A percentile compares a stretch with the other conserved stretches of the same genome.
Conservation (phyloP, 331 rosid species). For the Dryas integrifolia region DNA sequence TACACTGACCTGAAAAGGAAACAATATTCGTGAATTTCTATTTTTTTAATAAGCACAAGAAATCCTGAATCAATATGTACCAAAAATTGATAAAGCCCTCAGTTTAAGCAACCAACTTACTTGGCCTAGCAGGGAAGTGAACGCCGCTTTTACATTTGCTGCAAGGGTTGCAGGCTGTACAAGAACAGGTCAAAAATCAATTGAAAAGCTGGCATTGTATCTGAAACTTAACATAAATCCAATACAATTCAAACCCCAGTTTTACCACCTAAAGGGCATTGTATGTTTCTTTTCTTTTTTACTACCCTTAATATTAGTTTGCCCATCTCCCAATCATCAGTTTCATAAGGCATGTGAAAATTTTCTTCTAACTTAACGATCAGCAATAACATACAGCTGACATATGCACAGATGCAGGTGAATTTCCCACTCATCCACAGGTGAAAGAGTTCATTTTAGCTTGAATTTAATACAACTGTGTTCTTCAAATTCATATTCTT, state of each 20-base stretch:
- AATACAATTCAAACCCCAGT: conserved; percentile 1
- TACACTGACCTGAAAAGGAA: conserved; percentile 72
- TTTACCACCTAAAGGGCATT: background rate
- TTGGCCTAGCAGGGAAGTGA: conserved; percentile 91
- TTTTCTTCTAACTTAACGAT: background rate
- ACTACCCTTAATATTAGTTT: background rate
- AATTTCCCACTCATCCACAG: conserved; percentile 1
- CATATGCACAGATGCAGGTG: background rate
- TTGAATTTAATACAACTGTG: background rate
- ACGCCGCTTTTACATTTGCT: conserved; percentile 76
- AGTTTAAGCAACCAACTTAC: conserved; percentile 53
- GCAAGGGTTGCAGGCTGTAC: conserved; percentile 81
- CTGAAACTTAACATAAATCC: conserved; percentile 1
- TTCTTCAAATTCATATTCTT: background rate
- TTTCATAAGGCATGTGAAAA: background rate
- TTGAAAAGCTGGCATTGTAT: conserved; percentile 1
- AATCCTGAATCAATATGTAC: conserved; percentile 20
- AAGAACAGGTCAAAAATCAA: conserved; percentile 19
- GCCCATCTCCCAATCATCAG: background rate
- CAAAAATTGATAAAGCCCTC: conserved; percentile 23
- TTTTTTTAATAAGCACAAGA: conserved; percentile 2
- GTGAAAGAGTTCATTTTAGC: background rate
- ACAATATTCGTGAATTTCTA: background rate
- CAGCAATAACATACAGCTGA: background rate
- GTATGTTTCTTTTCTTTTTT: background rate